Conservation (phyloP, 1,284 basidiomycete genomes). For the Cutaneotrichosporon sp. region DNA sequence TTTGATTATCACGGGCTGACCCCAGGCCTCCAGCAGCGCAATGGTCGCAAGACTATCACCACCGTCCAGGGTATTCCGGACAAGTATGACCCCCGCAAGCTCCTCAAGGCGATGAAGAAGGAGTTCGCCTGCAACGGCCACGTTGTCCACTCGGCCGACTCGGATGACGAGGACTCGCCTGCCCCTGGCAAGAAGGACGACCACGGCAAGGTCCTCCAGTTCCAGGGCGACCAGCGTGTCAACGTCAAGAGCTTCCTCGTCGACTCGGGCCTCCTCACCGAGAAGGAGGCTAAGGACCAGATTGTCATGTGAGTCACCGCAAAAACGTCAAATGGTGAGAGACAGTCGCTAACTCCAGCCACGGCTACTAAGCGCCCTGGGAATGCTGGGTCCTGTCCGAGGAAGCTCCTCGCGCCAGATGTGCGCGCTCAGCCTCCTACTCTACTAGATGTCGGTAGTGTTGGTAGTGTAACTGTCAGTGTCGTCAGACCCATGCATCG, state of each 20-base stretch:
- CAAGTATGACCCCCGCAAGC: constrained; percentile 96
- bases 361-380: constrained; percentile 10
- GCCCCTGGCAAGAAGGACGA: constrained; percentile 74
- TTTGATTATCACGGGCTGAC: not conserved
- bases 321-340: not conserved
- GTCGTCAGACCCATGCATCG: constrained; percentile 11
- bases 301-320: constrained; percentile 44
- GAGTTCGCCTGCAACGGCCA: constrained; percentile 99
- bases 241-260: constrained; percentile 85
- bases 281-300: constrained; percentile 51
- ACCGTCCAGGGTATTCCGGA: constrained; percentile 95
- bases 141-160: constrained; percentile 58
- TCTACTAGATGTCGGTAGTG: constrained; percentile 3
- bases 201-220: constrained; percentile 95
- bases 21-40: constrained; percentile 85
- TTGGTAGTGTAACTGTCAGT: constrained; percentile 8
- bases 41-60: constrained; percentile 98
- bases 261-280: constrained; percentile 51
- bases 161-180: constrained; percentile 42
- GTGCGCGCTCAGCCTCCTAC: not conserved
- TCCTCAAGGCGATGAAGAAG: constrained; percentile 99
- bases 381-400: not conserved
- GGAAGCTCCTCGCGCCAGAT: too few relatives aligned
- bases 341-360: not conserved
- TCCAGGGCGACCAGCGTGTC: constrained; percentile 94